phyloP scores from a whole-genome alignment of 2,329 filamentous ascomycete genomes.

The Niveomyces coronatus region DNA sequence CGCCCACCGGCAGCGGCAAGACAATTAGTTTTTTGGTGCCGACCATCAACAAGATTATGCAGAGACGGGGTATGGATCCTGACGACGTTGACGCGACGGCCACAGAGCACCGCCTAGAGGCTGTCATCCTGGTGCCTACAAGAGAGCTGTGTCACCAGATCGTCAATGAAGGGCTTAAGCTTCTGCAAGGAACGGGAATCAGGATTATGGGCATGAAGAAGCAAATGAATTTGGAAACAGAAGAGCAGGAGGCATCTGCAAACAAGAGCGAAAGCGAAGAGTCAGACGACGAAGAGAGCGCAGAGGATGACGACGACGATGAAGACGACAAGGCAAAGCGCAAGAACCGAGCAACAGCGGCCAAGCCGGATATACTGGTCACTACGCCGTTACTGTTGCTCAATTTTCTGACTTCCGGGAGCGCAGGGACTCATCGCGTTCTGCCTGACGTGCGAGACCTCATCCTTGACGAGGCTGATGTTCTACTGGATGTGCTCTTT shows the following conservation, averaged over 20 bases:
- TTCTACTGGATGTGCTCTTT: slow-evolving; percentile 85
- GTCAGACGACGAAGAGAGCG: slow-evolving; percentile 25
- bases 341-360: slow-evolving; percentile 16
- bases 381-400: slow-evolving; percentile 53
- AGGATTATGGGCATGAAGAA: slow-evolving; percentile 77
- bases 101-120: slow-evolving; percentile 42
- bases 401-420: slow-evolving; percentile 51
- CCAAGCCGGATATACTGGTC: slow-evolving; percentile 29
- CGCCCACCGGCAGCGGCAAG: slow-evolving; percentile 93
- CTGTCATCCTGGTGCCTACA: slow-evolving; percentile 67
- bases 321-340: slow-evolving; percentile 13
- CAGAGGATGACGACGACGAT: slow-evolving; percentile 22
- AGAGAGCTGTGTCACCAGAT: slow-evolving; percentile 72
- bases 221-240: slow-evolving; percentile 59
- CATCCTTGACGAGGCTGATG: slow-evolving; percentile 88
- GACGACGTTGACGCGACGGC: slow-evolving; percentile 25
- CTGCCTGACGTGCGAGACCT: slow-evolving; percentile 63
- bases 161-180: slow-evolving; percentile 74
- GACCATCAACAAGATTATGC: slow-evolving; percentile 64
- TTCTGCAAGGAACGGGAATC: slow-evolving; percentile 65
- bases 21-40: slow-evolving; percentile 89
- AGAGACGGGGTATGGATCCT: slow-evolving; percentile 37
- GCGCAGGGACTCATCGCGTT: slow-evolving; percentile 34
- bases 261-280: slow-evolving; percentile 28
- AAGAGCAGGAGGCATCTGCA: slow-evolving; percentile 26